These are phyloP conservation scores for Byssothecium circinans DNA, from an alignment of 2,329 filamentous ascomycete genomes.

Conservation along the genomic window DNA sequence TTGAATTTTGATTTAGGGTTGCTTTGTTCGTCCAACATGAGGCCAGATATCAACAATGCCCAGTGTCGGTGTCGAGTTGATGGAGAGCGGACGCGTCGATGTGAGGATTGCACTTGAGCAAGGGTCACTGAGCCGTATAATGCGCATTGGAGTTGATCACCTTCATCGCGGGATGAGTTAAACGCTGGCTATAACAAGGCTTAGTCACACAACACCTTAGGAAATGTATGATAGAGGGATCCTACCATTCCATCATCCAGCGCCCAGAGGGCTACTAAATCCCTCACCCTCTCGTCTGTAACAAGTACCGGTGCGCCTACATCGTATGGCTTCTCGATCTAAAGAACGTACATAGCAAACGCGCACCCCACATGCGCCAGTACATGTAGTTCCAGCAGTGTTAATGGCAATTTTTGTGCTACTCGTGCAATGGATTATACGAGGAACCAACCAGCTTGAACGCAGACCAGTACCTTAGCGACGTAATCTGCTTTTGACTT, in stretches of 20 bases:
- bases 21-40: too few species aligned
- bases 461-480: slow-evolving; percentile 33
- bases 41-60: too few species aligned
- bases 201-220: too few species aligned
- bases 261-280: slow-evolving; percentile 17
- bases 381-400: slow-evolving; percentile 44
- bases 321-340: slow-evolving; percentile 41
- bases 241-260: slow-evolving; percentile 7
- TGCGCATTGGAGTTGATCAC: too few species aligned
- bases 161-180: too few species aligned
- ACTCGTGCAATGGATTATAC: slow-evolving; percentile 40
- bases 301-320: slow-evolving; percentile 15
- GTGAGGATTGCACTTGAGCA: too few species aligned
- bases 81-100: too few species aligned
- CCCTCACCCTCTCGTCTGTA: slow-evolving; percentile 12
- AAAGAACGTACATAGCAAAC: slow-evolving; percentile 37
- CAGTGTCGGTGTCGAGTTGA: too few species aligned
- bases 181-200: too few species aligned
- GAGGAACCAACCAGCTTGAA: slow-evolving; percentile 47
- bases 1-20: too few species aligned
- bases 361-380: slow-evolving; percentile 41
- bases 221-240: not conserved
- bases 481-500: slow-evolving; percentile 25
- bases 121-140: too few species aligned
- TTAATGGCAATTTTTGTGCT: slow-evolving; percentile 38